phyloP scores from a whole-genome alignment of 139 green algal species.

The Gonium pectorale region DNA sequence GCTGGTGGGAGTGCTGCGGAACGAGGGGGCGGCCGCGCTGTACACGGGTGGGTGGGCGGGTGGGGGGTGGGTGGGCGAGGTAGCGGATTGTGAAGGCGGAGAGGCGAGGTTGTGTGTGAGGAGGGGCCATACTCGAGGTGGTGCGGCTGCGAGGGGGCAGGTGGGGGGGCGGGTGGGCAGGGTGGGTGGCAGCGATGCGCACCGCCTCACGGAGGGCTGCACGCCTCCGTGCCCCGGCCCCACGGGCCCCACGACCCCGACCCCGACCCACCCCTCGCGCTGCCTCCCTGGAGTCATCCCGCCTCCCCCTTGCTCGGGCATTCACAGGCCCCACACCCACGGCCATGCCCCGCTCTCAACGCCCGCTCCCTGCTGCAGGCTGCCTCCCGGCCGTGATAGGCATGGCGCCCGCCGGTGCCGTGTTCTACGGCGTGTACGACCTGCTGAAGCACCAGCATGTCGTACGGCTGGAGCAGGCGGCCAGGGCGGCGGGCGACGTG shows the following conservation, averaged over 20 bases:
- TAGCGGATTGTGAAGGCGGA: not conserved
- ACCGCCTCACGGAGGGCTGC: too few species aligned
- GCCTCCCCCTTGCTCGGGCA: too few species aligned
- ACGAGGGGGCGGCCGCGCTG: slow-evolving; percentile 74
- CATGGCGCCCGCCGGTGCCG: slow-evolving; percentile 82
- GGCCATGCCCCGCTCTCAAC: not conserved
- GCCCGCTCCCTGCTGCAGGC: slow-evolving; percentile 56
- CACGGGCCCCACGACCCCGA: too few species aligned
- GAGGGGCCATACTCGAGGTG: too few species aligned
- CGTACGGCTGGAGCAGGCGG: not conserved
- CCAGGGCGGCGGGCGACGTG: not conserved
- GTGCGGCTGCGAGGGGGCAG: too few species aligned
- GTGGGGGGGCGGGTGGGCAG: not conserved
- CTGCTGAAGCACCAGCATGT: slow-evolving; percentile 68
- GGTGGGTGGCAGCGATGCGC: too few species aligned
- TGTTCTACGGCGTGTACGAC: slow-evolving; percentile 91
- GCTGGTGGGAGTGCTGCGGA: slow-evolving; percentile 62
- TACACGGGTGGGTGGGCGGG: slow-evolving; percentile 66
- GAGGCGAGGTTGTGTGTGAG: not conserved
- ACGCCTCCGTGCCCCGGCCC: too few species aligned
- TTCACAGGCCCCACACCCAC: not conserved
- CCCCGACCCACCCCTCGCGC: too few species aligned
- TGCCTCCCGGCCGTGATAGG: slow-evolving; percentile 77
- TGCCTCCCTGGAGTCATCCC: too few species aligned
- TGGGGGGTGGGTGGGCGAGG: not conserved